Evolutionary conservation across 306 rosid genomes (phyloP), one percentile per base, ranked within the genome.

Genomic region (Gastrolobium villosum): DNA sequence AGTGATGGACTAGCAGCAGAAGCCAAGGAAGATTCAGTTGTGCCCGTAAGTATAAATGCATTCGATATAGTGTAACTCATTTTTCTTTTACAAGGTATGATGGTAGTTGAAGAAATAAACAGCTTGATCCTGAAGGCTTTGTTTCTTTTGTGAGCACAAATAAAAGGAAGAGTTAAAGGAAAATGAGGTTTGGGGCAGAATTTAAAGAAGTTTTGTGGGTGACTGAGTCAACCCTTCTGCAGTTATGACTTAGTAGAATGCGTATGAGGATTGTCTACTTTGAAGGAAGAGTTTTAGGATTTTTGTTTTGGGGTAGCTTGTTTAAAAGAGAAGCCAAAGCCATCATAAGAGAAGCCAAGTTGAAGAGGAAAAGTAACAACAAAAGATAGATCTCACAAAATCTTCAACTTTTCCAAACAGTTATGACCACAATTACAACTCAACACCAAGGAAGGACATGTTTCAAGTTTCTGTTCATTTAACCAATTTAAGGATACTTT

Each of bases 221-320:
- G 92, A 86, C 88, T 83, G 84, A 79, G 99, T 95, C 98, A 93
- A 89, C 94, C 83, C 75, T 75, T 70, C 78, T 62, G 86, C 74
- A 52, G 80, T 77, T 41, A 46, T 52, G 65, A 45, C 55, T 10
- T 30, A 13, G n/a, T 79, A 89, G 91, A 90, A 84, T 86, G 88
- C 97, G 97, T 92, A 86, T 64, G 92, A 76, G 82, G 95, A 95
- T 93, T 81, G 96, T 76, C 87, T 79, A 87, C 97, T 87, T 84
- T 71, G 84, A 77, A 83, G 75, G 89, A 89, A 82, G 89, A 77
- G 86, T 84, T 85, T 84, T 79, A 68, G 80, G 86, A 75, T 88
- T 88, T 88, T 88, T 57, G 53, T 88, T 75, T 46, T n/a, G 68
- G 81, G 76, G 44, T 85, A 49, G 81, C 71, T 82, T 79, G 81